phyloP scores from a whole-genome alignment of 257 asterid species.

The Asclepias syriaca region DNA sequence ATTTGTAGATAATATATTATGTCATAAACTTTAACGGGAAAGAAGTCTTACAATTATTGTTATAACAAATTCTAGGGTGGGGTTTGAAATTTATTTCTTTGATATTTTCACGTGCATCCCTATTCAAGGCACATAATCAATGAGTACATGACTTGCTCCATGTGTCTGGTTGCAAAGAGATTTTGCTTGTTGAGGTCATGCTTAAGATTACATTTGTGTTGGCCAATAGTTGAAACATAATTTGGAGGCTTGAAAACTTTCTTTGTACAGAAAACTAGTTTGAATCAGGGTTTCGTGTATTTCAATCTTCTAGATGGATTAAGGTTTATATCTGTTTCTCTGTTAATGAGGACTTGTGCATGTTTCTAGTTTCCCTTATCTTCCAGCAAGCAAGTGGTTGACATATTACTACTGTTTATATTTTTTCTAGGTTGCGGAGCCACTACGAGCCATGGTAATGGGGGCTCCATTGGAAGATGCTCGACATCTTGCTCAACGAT shows the following conservation, averaged over 20 bases:
- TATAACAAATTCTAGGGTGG: not conserved
- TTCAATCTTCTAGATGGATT: not conserved
- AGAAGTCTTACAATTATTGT: not conserved
- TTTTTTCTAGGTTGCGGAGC: slow-evolving; percentile 80
- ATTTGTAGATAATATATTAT: not conserved
- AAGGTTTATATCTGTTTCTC: slow-evolving; percentile 1
- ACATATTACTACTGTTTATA: slow-evolving; percentile 12
- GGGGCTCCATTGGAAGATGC: slow-evolving; percentile 99
- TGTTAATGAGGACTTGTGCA: not conserved
- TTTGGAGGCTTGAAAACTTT: not conserved
- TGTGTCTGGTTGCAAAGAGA: not conserved
- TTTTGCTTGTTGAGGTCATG: not conserved
- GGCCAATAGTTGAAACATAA: slow-evolving; percentile 8
- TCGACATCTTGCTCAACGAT: slow-evolving; percentile 98
- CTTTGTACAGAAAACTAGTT: not conserved
- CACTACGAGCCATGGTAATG: slow-evolving; percentile 97
- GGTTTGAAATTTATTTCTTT: not conserved
- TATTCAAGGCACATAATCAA: not conserved
- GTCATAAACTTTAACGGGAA: not conserved
- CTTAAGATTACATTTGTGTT: not conserved
- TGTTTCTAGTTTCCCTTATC: not conserved
- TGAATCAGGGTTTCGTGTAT: not conserved
- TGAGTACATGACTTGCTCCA: not conserved
- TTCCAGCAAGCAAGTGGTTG: not conserved
- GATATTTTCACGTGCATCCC: not conserved